Percentiles rank a stretch among this genome's conserved stretches.
Conservation (phyloP, 805 yeast genomes). For the Barnettozyma siamensis region DNA sequence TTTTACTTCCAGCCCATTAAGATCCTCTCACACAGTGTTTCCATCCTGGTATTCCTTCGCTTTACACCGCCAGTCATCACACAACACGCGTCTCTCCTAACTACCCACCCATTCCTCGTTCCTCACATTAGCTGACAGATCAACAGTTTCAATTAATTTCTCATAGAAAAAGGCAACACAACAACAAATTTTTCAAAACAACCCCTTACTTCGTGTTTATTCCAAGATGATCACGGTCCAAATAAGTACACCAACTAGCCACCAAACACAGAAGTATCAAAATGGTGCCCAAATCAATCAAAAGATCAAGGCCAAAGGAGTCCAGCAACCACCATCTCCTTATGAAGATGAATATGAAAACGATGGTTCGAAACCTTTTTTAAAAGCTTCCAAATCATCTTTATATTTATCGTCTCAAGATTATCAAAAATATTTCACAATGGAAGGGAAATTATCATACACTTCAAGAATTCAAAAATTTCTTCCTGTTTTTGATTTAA, state of each 20-base stretch:
- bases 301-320: conserved; percentile 1
- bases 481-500: conserved; percentile 33
- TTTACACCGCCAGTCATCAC: conserved; percentile 2
- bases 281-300: conserved; percentile 1
- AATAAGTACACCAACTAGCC: conserved; percentile 7
- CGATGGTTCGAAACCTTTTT: conserved; percentile 1
- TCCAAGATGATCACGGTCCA: conserved; percentile 8
- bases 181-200: too few relatives aligned
- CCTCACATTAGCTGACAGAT: background rate
- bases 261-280: conserved; percentile 4
- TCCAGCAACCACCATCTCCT: background rate
- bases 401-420: conserved; percentile 17
- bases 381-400: conserved; percentile 26
- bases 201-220: too few relatives aligned
- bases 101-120: background rate
- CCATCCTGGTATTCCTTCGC: conserved; percentile 4
- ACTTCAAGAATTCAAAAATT: conserved; percentile 8
- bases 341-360: background rate
- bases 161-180: too few relatives aligned
- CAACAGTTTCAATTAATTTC: too few relatives aligned
- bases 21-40: background rate
- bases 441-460: conserved; percentile 15
- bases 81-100: background rate
- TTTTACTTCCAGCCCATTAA: background rate
- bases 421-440: conserved; percentile 21